A percentile compares a stretch with the other conserved stretches of the same genome.
These are phyloP conservation scores for Eucommia ulmoides DNA, from an alignment of 257 asterid species.

Conservation along the genomic window DNA sequence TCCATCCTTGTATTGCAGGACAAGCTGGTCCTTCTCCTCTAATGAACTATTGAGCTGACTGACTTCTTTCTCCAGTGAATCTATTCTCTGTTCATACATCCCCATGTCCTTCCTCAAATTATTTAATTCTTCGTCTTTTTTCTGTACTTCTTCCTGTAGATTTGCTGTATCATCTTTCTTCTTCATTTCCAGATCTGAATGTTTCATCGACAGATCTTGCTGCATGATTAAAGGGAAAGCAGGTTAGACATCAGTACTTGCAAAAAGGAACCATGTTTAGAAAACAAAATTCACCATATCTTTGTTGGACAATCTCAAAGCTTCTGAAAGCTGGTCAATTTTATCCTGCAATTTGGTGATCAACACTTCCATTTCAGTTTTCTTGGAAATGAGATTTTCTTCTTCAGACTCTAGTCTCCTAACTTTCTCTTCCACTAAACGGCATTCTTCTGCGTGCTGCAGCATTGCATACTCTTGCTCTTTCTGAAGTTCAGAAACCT, in stretches of 20 bases:
- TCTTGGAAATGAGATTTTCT: slow-evolving; percentile 46
- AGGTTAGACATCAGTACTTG: slow-evolving; percentile 7
- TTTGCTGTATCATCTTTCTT: slow-evolving; percentile 41
- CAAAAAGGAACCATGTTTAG: slow-evolving; percentile 13
- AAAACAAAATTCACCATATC: slow-evolving; percentile 50
- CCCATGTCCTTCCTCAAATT: slow-evolving; percentile 43
- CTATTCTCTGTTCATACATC: slow-evolving; percentile 33
- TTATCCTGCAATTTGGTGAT: slow-evolving; percentile 49
- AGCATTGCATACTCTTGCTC: slow-evolving; percentile 78
- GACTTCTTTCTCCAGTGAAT: slow-evolving; percentile 49
- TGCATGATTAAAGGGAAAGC: slow-evolving; percentile 30
- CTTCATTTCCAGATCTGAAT: slow-evolving; percentile 52
- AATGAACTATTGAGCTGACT: slow-evolving; percentile 37
- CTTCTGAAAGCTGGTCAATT: slow-evolving; percentile 40
- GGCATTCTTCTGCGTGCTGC: slow-evolving; percentile 92
- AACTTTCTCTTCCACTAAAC: slow-evolving; percentile 61
- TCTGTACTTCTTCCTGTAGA: slow-evolving; percentile 45
- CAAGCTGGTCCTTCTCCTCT: slow-evolving; percentile 57
- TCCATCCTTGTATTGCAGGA: slow-evolving; percentile 44
- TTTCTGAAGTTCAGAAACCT: slow-evolving; percentile 69
- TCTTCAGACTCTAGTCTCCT: slow-evolving; percentile 62
- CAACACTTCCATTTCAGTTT: slow-evolving; percentile 47
- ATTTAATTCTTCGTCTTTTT: slow-evolving; percentile 56
- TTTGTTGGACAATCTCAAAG: slow-evolving; percentile 48
- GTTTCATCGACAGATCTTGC: slow-evolving; percentile 56